These are phyloP conservation scores for Tetrapyrgos nigripes DNA, from an alignment of 1,284 basidiomycete genomes.

Conservation along the genomic window DNA sequence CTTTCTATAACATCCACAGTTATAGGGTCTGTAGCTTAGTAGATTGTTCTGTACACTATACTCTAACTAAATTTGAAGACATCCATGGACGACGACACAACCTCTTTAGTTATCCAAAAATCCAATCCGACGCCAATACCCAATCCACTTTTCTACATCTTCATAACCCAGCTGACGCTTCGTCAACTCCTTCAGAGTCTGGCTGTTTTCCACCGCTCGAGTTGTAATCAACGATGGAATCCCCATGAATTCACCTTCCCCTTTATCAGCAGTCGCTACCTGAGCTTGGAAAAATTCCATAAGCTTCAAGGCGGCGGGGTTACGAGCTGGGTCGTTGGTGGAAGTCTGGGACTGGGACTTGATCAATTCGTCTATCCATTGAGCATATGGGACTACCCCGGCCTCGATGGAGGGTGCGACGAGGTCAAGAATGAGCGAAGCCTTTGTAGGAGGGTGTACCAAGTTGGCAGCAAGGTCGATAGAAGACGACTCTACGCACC, in stretches of 20 bases:
- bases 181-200: not conserved
- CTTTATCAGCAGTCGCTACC: not conserved
- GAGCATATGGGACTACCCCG: conserved; percentile 22
- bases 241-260: not conserved
- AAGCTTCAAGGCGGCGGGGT: not conserved
- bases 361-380: conserved; percentile 28
- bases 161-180: not conserved
- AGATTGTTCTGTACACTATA: too few relatives aligned
- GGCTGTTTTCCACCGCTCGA: not conserved
- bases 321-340: not conserved
- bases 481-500: conserved; percentile 13
- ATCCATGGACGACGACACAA: too few relatives aligned
- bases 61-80: too few relatives aligned
- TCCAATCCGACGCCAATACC: not conserved
- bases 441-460: conserved; percentile 27
- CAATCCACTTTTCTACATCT: not conserved
- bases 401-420: conserved; percentile 15
- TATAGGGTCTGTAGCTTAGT: too few relatives aligned
- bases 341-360: too few relatives aligned
- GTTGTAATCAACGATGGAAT: not conserved
- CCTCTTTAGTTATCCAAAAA: not conserved
- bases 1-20: too few relatives aligned
- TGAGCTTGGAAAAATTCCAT: not conserved
- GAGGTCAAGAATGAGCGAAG: conserved; percentile 24
- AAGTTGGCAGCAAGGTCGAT: conserved; percentile 30